phyloP scores from a whole-genome alignment of 352 stramenopile genomes.

The Phytopythium delawarense region DNA sequence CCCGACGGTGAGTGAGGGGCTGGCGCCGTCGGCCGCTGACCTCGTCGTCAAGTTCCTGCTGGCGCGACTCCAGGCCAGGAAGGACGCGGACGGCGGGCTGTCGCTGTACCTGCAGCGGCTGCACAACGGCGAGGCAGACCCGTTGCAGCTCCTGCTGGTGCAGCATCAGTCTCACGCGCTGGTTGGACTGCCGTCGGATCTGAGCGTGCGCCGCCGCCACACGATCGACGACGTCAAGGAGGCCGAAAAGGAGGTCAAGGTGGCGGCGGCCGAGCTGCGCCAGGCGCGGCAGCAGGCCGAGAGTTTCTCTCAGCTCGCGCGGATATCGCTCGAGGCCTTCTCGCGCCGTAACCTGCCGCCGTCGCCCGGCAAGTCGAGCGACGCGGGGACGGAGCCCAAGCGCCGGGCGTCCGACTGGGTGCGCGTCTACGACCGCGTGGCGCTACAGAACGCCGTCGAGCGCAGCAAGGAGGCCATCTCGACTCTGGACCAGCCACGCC shows the following conservation, averaged over 20 bases:
- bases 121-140: slow-evolving; percentile 62
- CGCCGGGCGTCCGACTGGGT: slow-evolving; percentile 39
- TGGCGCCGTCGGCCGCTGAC: slow-evolving; percentile 20
- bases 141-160: slow-evolving; percentile 39
- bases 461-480: slow-evolving; percentile 57
- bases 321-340: slow-evolving; percentile 62
- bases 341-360: slow-evolving; percentile 20
- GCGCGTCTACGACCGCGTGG: slow-evolving; percentile 61
- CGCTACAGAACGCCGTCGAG: slow-evolving; percentile 62
- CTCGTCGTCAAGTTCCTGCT: slow-evolving; percentile 68
- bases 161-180: slow-evolving; percentile 10
- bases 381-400: slow-evolving; percentile 10
- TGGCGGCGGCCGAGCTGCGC: slow-evolving; percentile 67
- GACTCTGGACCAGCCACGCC: slow-evolving; percentile 13
- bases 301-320: slow-evolving; percentile 66
- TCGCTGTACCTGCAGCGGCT: slow-evolving; percentile 63
- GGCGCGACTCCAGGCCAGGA: slow-evolving; percentile 57
- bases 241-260: slow-evolving; percentile 63
- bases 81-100: slow-evolving; percentile 36
- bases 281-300: slow-evolving; percentile 70
- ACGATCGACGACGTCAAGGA: slow-evolving; percentile 79
- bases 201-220: slow-evolving; percentile 62
- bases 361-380: background rate
- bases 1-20: background rate
- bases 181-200: slow-evolving; percentile 33